Evolutionary conservation across 371 early-diverging fungal species (phyloP).

Genomic region (Mucor circinelloides): DNA sequence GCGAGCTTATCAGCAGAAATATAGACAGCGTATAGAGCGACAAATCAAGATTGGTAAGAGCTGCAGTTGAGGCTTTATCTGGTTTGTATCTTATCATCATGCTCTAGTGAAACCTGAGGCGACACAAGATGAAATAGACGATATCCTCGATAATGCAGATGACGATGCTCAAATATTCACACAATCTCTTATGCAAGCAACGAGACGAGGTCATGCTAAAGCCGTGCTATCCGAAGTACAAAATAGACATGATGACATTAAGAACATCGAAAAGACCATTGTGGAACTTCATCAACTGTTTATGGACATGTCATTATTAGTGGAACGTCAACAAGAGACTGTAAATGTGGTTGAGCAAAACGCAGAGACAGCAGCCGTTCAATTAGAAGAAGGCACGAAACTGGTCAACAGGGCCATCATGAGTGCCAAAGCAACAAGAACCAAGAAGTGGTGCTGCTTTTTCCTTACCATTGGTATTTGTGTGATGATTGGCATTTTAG

Average conservation of each 20-base stretch:
- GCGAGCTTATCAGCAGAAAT: conserved; percentile 73
- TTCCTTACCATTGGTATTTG: conserved; percentile 43
- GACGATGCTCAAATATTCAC: conserved; percentile 75
- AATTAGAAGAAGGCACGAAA: conserved; percentile 67
- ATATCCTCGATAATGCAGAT: conserved; percentile 66
- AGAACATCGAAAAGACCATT: conserved; percentile 80
- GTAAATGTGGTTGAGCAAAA: conserved; percentile 70
- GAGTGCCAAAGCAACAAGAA: conserved; percentile 68
- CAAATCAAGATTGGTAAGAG: conserved; percentile 75
- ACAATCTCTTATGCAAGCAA: conserved; percentile 66
- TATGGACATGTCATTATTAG: conserved; percentile 83
- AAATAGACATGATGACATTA: conserved; percentile 78
- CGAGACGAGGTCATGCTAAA: conserved; percentile 75
- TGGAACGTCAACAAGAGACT: conserved; percentile 73
- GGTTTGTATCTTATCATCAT: background rate
- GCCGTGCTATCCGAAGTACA: conserved; percentile 78
- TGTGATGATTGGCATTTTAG: conserved; percentile 44
- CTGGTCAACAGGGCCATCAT: conserved; percentile 65
- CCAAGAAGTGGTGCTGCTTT: conserved; percentile 64
- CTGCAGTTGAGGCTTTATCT: background rate
- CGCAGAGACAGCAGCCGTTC: conserved; percentile 58
- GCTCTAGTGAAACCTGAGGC: conserved; percentile 77
- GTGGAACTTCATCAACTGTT: conserved; percentile 84
- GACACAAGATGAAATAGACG: conserved; percentile 72
- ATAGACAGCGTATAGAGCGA: conserved; percentile 75